Evolutionary conservation across 2,329 filamentous ascomycete species (phyloP), one percentile per base, ranked within the genome.

Genomic region (Raffaelea ambrosiae): DNA sequence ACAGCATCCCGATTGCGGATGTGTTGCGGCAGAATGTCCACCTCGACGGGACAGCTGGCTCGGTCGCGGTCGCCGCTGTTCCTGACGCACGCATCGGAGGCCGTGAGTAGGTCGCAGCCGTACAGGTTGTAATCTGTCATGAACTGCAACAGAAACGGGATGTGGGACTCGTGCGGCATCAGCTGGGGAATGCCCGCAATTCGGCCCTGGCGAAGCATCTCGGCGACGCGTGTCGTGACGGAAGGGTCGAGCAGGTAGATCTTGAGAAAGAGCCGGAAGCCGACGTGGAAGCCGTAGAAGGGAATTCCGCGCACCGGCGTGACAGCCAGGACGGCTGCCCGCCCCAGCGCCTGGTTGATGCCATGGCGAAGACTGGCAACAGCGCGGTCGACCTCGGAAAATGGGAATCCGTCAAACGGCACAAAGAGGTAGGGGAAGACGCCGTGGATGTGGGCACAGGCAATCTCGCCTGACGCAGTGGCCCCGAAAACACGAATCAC

Each of bases 61-160:
- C 76, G 74, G n/a, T 62, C 65, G 5, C 81, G 68, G 20, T 83
- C 74, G n/a, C 81, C 70, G 57, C 79, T 81, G 9, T 76, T 69
- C 47, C 93, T 80, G 60, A 95, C 96, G 23, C 68, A 73, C 1
- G 83, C 79, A 53, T 80, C 86, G 10, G 71, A 71, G 44, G 81
- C 84, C 50, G 91, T 79, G 54, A 97, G 81, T 58, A 91, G 94
- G 48, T 81, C 84, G 61, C 93, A 98, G 7, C 94, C 94, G 63
- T 95, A 97, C 55, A 98, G 71, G 61, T 96, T 98, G 71, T 94
- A 98, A 63, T 98, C 94, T 54, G 84, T 86, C 93, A 98, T 97
- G 79, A 94, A 98, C 66, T 98, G 94, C 10, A 93, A 74, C 9
- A 96, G 69, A 62, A 90, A 97, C 60, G 95, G 88, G 52, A 97